These are phyloP conservation scores for Suhomyces terraborum DNA, from an alignment of 1,139 yeast species.

Conservation along the genomic window DNA sequence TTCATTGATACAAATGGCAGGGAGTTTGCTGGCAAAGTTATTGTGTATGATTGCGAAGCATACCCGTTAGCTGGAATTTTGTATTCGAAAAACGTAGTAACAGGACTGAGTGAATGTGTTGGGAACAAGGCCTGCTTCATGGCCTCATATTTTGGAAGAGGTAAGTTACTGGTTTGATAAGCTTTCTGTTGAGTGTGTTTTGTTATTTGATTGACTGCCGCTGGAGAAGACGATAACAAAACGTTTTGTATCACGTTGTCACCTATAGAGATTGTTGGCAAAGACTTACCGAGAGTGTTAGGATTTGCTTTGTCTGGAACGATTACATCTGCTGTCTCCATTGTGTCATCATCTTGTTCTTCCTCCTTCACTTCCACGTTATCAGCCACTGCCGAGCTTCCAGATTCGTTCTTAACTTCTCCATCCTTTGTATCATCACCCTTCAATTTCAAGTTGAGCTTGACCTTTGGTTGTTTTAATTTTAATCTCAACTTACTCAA, in stretches of 20 bases:
- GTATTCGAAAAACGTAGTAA: slow-evolving; percentile 42
- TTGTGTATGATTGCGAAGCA: slow-evolving; percentile 42
- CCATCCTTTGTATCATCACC: slow-evolving; percentile 23
- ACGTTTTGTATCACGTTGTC: slow-evolving; percentile 27
- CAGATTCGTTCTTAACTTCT: slow-evolving; percentile 24
- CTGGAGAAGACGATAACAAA: slow-evolving; percentile 19
- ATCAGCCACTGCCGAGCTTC: slow-evolving; percentile 23
- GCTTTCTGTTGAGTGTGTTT: slow-evolving; percentile 31
- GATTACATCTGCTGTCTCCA: not conserved
- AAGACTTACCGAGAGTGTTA: slow-evolving; percentile 24
- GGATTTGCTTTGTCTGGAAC: slow-evolving; percentile 10
- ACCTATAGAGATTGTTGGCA: slow-evolving; percentile 19
- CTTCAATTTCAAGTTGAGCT: slow-evolving; percentile 26
- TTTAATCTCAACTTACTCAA: slow-evolving; percentile 31
- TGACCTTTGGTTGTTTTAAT: slow-evolving; percentile 30
- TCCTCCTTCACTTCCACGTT: slow-evolving; percentile 12
- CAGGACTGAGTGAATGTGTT: slow-evolving; percentile 26
- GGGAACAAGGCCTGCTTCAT: slow-evolving; percentile 39
- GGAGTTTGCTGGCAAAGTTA: slow-evolving; percentile 47
- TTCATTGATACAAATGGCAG: slow-evolving; percentile 48
- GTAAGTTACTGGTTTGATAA: slow-evolving; percentile 22
- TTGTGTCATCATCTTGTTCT: slow-evolving; percentile 10
- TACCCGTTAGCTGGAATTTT: slow-evolving; percentile 48
- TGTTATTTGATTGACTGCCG: slow-evolving; percentile 24
- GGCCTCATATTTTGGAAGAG: slow-evolving; percentile 28